Evolutionary conservation across 2,329 filamentous ascomycete species (phyloP).

Genomic region (Venturia aucupariae): DNA sequence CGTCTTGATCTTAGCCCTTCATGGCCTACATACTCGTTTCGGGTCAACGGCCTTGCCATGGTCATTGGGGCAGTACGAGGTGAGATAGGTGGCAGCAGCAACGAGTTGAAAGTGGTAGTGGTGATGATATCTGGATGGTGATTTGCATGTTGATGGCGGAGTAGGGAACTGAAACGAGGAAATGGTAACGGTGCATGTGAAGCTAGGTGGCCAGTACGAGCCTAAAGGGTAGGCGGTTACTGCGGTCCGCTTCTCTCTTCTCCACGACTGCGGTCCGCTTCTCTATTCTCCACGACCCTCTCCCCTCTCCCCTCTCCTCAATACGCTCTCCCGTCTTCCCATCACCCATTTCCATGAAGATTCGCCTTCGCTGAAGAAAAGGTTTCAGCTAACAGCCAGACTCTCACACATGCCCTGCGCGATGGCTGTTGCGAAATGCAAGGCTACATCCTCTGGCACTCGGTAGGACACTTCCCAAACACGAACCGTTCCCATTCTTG

Average conservation of each 20-base stretch:
- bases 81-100: too few species aligned
- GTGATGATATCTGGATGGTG: too few species aligned
- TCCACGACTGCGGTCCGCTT: not conserved
- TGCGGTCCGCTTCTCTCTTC: too few species aligned
- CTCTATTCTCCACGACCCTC: not conserved
- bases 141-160: too few species aligned
- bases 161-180: not conserved
- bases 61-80: too few species aligned
- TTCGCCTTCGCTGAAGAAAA: not conserved
- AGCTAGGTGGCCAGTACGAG: too few species aligned
- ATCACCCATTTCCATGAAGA: not conserved
- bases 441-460: not conserved
- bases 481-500: not conserved
- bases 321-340: not conserved
- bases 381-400: not conserved
- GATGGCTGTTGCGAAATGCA: not conserved
- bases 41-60: too few species aligned
- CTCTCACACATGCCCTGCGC: not conserved
- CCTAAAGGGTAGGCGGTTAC: not conserved
- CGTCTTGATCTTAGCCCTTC: too few species aligned
- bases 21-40: too few species aligned
- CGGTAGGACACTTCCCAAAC: not conserved
- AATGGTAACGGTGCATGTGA: too few species aligned
- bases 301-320: not conserved
- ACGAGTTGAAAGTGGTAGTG: too few species aligned